Evolutionary conservation across 2,329 filamentous ascomycete genomes (phyloP), one percentile per base, ranked within the genome.

Genomic region (Penicillium sclerotigenum): DNA sequence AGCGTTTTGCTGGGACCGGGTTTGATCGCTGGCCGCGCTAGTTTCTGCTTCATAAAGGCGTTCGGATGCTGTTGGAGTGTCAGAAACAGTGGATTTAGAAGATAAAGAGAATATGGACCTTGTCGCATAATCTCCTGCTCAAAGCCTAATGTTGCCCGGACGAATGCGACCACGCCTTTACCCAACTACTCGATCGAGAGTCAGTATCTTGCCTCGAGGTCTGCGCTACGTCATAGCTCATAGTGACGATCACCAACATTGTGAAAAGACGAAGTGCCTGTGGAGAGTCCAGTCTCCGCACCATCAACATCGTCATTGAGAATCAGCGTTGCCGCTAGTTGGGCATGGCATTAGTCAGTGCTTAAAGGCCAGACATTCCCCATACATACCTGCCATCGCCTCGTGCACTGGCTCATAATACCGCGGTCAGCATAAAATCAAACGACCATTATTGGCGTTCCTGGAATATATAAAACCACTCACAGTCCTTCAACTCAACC

Each of bases 51-150:
- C 85, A 48, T 81, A 81, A 26, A 99, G 80, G 47, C 85, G 82
- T 26, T 85, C 81, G 14, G 85, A 84, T 22, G 94, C 91, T 83
- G 59, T 28, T 26, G 49, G 36, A 65, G 16, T 41, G 61, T 69
- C 51, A 68, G 59, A 48, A 38, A 48, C 37, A 40, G 28, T 47
- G 37, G 43, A 20, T 31, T 28, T 55, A 9, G 47, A 41, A n/a
- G 18, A 24, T 29, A 36, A 34, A 40, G 47, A 49, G 5, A 18
- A 20, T 10, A 57, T 74, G 57, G 52, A 83, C 81, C 81, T 77
- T 95, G 86, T 54, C 85, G 85, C 88, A 97, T 94, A 62, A 95
- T 82, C 4, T 94, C 87, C 73, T 95, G 92, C 75, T 97, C 94
- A 66, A 96, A 94, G 2, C 92, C 92, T 1, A 97, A 78, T 2